phyloP scores from a whole-genome alignment of 164 flowering plant species.

The Kalanchoe fedtschenkoi region DNA sequence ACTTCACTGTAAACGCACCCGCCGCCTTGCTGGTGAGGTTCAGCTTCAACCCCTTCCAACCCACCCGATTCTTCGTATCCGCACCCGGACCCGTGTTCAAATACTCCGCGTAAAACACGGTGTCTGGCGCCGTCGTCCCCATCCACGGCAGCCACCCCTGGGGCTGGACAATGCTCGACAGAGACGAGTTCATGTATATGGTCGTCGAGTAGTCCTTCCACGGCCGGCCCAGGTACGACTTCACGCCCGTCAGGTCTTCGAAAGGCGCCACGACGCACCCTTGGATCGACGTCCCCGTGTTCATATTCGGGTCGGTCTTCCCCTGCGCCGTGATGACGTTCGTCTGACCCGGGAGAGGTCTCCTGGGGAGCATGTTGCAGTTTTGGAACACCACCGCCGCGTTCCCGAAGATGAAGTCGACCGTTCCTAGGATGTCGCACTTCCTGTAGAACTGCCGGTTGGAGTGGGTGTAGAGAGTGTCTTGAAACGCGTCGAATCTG shows the following conservation, averaged over 20 bases:
- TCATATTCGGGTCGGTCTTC: constrained; percentile 10
- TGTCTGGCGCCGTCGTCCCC: constrained; percentile 14
- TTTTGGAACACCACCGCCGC: constrained; percentile 30
- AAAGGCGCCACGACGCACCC: constrained; percentile 25
- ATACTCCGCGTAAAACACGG: constrained; percentile 25
- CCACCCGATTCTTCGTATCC: not conserved
- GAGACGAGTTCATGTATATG: constrained; percentile 13
- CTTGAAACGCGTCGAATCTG: constrained; percentile 33
- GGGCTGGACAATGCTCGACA: constrained; percentile 27
- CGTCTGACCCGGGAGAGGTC: constrained; percentile 16
- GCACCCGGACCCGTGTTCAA: not conserved
- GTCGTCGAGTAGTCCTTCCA: constrained; percentile 30
- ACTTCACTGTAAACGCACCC: not conserved
- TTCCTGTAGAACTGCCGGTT: constrained; percentile 34
- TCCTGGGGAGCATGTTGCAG: constrained; percentile 28
- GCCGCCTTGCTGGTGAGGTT: not conserved
- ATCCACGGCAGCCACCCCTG: constrained; percentile 34
- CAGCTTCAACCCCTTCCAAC: not conserved
- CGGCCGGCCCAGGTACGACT: constrained; percentile 32
- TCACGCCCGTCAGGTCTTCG: constrained; percentile 12
- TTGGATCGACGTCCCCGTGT: constrained; percentile 29
- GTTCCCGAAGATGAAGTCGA: constrained; percentile 41
- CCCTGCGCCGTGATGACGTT: constrained; percentile 34
- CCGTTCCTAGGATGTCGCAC: constrained; percentile 33
- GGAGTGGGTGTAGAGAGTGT: constrained; percentile 27